These are phyloP conservation scores for Pleurotus djamor DNA, from an alignment of 768 basidiomycete species.

Conservation along the genomic window DNA sequence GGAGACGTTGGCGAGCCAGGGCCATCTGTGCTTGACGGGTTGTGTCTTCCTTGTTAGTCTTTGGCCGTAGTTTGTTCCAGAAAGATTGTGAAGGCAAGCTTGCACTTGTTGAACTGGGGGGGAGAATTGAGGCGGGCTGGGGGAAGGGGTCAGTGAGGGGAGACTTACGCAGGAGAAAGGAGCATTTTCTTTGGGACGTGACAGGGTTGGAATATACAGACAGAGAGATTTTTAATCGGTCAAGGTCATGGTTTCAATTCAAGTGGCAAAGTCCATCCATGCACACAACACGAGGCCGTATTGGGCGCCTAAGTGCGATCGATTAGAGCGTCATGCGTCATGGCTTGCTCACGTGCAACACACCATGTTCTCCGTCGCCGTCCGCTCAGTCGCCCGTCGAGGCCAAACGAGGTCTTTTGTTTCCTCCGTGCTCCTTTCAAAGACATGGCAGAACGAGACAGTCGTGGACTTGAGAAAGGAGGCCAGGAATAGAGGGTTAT, in stretches of 20 bases:
- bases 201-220: slow-evolving; percentile 8
- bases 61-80: slow-evolving; percentile 72
- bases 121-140: slow-evolving; percentile 24
- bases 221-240: not conserved
- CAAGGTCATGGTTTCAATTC: too few species aligned
- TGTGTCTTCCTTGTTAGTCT: slow-evolving; percentile 63
- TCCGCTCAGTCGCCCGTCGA: slow-evolving; percentile 11
- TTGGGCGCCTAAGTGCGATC: not conserved
- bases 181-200: slow-evolving; percentile 48
- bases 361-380: slow-evolving; percentile 22
- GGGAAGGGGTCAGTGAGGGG: slow-evolving; percentile 20
- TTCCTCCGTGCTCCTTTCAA: slow-evolving; percentile 54
- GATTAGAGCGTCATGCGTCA: not conserved
- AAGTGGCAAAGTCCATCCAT: slow-evolving; percentile 21
- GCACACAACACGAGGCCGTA: slow-evolving; percentile 60
- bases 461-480: slow-evolving; percentile 49
- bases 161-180: slow-evolving; percentile 74
- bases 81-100: slow-evolving; percentile 53
- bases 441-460: slow-evolving; percentile 53
- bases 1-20: slow-evolving; percentile 68
- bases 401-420: slow-evolving; percentile 32
- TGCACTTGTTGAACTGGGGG: slow-evolving; percentile 61
- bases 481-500: slow-evolving; percentile 52
- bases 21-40: slow-evolving; percentile 60
- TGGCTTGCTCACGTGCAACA: slow-evolving; percentile 14